Evolutionary conservation across 257 asterid genomes (phyloP).

Genomic region (Agastache rugosa): DNA sequence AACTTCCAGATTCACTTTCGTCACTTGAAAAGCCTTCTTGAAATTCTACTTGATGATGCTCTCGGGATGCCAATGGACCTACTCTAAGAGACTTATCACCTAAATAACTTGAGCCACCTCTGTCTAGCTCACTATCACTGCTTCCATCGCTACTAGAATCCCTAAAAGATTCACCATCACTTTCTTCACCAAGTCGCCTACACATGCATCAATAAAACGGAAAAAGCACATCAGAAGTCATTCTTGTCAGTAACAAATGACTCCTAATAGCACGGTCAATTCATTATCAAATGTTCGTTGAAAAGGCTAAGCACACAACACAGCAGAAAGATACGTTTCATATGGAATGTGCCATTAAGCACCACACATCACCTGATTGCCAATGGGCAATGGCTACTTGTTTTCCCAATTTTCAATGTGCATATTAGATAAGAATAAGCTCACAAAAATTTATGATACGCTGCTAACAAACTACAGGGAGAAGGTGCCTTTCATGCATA

Average conservation of each 20-base stretch:
- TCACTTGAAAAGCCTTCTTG: conserved; percentile 88
- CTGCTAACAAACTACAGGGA: not conserved
- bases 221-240: conserved; percentile 17
- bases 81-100: conserved; percentile 42
- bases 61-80: conserved; percentile 44
- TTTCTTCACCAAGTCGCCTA: conserved; percentile 84
- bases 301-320: conserved; percentile 5
- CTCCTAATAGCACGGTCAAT: not conserved
- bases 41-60: conserved; percentile 44
- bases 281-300: conserved; percentile 3
- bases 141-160: conserved; percentile 92
- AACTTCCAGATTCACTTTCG: conserved; percentile 82
- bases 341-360: not conserved
- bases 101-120: conserved; percentile 50
- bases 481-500: conserved; percentile 9
- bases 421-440: not conserved
- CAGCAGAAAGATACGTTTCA: conserved; percentile 1
- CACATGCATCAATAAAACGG: conserved; percentile 13
- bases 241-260: conserved; percentile 14
- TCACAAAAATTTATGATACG: not conserved
- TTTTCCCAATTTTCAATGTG: conserved; percentile 23
- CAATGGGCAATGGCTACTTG: not conserved
- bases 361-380: not conserved
- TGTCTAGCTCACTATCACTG: conserved; percentile 83
- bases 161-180: conserved; percentile 74